Percentiles rank a stretch among this genome's conserved stretches.
phyloP scores from a whole-genome alignment of 2,329 filamentous ascomycete species.

The Arachnomyces sp. region DNA sequence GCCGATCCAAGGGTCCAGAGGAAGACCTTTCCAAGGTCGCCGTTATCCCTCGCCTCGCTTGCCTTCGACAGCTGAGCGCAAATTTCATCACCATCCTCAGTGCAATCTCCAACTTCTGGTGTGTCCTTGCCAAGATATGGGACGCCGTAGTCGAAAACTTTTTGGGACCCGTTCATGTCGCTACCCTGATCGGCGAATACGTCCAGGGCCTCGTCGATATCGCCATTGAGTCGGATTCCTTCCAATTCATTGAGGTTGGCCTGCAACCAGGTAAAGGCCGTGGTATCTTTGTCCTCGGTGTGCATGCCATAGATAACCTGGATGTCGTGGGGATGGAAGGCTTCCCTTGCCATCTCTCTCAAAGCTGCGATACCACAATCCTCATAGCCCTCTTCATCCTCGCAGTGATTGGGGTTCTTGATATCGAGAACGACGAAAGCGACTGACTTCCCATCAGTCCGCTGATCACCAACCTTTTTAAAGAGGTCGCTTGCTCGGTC shows the following conservation, averaged over 20 bases:
- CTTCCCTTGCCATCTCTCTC: conserved; percentile 11
- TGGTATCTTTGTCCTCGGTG: conserved; percentile 1
- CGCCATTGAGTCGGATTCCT: conserved; percentile 8
- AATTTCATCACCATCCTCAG: conserved; percentile 8
- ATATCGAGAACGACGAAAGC: conserved; percentile 17
- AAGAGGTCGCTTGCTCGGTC: conserved; percentile 8
- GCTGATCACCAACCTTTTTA: conserved; percentile 9
- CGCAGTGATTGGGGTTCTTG: conserved; percentile 15
- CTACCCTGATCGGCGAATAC: not conserved
- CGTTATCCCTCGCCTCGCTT: conserved; percentile 2
- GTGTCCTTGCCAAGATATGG: not conserved
- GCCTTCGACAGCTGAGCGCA: conserved; percentile 11
- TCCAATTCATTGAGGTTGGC: conserved; percentile 5
- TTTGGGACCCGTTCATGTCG: not conserved
- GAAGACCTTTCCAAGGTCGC: conserved; percentile 6
- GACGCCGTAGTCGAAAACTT: conserved; percentile 10
- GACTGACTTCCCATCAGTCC: conserved; percentile 5
- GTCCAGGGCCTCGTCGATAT: not conserved
- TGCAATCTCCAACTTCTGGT: conserved; percentile 9
- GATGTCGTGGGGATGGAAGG: conserved; percentile 9
- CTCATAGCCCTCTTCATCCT: not conserved
- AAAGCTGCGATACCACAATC: conserved; percentile 13
- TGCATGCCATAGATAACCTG: conserved; percentile 13
- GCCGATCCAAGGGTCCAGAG: conserved; percentile 7
- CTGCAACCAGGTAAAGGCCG: conserved; percentile 8